A percentile compares a stretch with the other conserved stretches of the same genome.
Evolutionary conservation across 2,329 filamentous ascomycete genomes (phyloP).

Genomic region (Aureobasidium lini): DNA sequence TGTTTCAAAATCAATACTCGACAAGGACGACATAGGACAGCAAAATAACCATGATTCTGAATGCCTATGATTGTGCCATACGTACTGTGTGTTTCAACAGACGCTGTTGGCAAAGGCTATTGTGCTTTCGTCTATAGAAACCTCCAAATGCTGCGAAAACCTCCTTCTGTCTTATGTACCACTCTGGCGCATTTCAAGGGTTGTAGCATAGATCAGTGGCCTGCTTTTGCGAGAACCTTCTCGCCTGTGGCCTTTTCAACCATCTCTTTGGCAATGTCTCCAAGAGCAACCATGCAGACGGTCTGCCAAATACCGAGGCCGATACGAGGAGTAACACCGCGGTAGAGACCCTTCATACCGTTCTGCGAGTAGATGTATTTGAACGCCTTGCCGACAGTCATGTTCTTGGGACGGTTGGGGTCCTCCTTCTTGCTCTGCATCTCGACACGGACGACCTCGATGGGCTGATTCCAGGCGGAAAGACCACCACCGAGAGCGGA

Average conservation of each 20-base stretch:
- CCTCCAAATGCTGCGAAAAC: neutral
- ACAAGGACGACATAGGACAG: no score
- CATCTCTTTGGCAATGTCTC: slow-evolving; percentile 67
- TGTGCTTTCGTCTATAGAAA: neutral
- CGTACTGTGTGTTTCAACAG: slow-evolving; percentile 1
- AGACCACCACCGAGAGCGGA: slow-evolving; percentile 85
- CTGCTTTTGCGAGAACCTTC: slow-evolving; percentile 50
- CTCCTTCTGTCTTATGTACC: neutral
- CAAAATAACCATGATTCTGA: neutral
- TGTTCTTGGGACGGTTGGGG: slow-evolving; percentile 96
- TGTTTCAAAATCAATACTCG: no score
- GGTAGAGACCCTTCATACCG: slow-evolving; percentile 87
- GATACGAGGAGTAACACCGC: slow-evolving; percentile 88
- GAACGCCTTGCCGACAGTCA: slow-evolving; percentile 81
- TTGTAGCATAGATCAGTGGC: slow-evolving; percentile 35
- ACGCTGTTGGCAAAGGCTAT: neutral
- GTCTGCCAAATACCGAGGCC: slow-evolving; percentile 98
- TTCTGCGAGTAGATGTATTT: slow-evolving; percentile 86
- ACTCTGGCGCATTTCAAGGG: neutral
- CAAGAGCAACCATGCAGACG: slow-evolving; percentile 98
- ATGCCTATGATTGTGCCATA: neutral
- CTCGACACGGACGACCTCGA: slow-evolving; percentile 98
- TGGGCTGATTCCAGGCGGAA: slow-evolving; percentile 98
- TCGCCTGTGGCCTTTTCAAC: slow-evolving; percentile 60
- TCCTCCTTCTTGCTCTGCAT: slow-evolving; percentile 99